These are phyloP conservation scores for Warburgia ugandensis DNA, from an alignment of 164 flowering plant species.

Conservation along the genomic window DNA sequence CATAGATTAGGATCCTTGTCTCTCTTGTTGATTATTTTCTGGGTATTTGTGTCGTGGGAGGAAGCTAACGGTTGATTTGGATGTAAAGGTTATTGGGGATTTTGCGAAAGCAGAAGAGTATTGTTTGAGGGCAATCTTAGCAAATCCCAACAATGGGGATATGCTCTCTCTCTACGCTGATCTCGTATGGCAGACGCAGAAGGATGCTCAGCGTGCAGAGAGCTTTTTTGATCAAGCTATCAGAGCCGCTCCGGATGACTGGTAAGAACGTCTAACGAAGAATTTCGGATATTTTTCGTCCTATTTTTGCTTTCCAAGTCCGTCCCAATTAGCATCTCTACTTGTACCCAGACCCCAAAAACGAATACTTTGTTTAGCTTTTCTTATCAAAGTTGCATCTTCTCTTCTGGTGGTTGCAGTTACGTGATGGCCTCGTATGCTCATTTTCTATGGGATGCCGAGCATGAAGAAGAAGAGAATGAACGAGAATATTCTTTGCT, in stretches of 20 bases:
- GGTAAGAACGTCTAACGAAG: constrained; percentile 40
- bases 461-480: constrained; percentile 28
- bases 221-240: constrained; percentile 76
- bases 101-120: constrained; percentile 70
- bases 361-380: too few relatives aligned
- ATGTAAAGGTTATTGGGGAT: constrained; percentile 59
- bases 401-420: constrained; percentile 19
- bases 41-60: not conserved
- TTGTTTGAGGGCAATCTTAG: constrained; percentile 71
- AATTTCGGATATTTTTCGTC: too few relatives aligned
- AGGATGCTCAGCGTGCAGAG: constrained; percentile 63
- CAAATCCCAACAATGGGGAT: constrained; percentile 59
- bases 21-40: not conserved
- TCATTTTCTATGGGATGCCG: constrained; percentile 37
- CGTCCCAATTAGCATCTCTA: too few relatives aligned
- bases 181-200: constrained; percentile 61
- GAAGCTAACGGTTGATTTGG: not conserved
- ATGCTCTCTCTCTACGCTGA: constrained; percentile 63
- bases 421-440: constrained; percentile 45
- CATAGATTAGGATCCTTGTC: too few relatives aligned
- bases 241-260: constrained; percentile 71
- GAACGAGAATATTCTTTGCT: constrained; percentile 14
- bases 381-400: not conserved
- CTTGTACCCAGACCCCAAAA: too few relatives aligned
- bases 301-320: too few relatives aligned